Evolutionary conservation across 2,329 filamentous ascomycete species (phyloP).

Genomic region (Aspergillus sp.): DNA sequence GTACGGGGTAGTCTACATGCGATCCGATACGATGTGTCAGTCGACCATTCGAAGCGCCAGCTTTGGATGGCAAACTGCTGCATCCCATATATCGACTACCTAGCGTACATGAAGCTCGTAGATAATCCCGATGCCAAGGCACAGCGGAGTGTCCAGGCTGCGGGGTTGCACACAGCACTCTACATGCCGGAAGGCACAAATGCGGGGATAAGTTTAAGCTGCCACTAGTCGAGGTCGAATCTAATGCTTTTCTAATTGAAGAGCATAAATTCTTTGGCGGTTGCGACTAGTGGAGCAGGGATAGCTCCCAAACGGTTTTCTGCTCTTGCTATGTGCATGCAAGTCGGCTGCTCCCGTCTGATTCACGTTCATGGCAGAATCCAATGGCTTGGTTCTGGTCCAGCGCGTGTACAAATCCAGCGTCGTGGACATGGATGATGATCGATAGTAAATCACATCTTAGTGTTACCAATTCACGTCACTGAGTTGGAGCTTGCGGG

Average conservation of each 20-base stretch:
- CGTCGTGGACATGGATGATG: neutral
- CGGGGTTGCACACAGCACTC: neutral
- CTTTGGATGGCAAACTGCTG: neutral
- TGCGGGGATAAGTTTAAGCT: neutral
- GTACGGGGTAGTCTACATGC: neutral
- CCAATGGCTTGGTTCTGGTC: neutral
- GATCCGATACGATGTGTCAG: neutral
- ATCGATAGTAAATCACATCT: neutral
- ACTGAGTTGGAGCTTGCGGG: conserved; percentile 88
- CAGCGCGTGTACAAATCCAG: neutral
- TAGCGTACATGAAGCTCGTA: neutral
- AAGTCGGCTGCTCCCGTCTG: neutral
- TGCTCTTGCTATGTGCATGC: neutral
- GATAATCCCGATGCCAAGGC: neutral
- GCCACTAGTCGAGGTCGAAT: neutral
- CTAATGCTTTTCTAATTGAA: neutral
- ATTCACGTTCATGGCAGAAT: neutral
- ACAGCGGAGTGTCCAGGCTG: neutral
- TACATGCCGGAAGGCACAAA: neutral
- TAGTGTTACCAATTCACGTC: conserved; percentile 89
- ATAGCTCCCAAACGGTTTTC: neutral
- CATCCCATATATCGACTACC: neutral
- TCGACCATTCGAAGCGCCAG: neutral
- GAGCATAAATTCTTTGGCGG: neutral
- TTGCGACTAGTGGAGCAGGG: neutral